phyloP scores from a whole-genome alignment of 1,139 yeast genomes.

The Saccharomyces hybrid region DNA sequence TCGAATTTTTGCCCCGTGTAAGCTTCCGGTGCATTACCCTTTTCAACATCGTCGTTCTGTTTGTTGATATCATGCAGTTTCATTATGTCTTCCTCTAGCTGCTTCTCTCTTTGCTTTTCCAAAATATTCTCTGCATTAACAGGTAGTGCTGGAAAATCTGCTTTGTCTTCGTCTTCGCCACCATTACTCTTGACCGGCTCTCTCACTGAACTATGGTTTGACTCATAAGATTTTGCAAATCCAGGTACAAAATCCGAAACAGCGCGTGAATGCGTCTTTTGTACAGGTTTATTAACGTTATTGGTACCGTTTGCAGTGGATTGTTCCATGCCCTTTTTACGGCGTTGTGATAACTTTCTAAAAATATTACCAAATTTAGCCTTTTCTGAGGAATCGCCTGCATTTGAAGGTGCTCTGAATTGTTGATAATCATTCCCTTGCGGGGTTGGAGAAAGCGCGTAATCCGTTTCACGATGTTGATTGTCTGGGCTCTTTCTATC shows the following conservation, averaged over 20 bases:
- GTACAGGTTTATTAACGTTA: conserved; percentile 4
- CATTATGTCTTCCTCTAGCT: conserved; percentile 14
- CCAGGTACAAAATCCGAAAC: conserved; percentile 33
- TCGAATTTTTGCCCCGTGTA: conserved; percentile 3
- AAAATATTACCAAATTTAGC: conserved; percentile 24
- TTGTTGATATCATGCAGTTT: conserved; percentile 6
- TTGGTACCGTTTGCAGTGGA: conserved; percentile 2
- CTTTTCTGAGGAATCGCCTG: conserved; percentile 12
- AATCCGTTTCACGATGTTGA: conserved; percentile 13
- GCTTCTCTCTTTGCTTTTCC: conserved; percentile 18
- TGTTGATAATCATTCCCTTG: conserved; percentile 15
- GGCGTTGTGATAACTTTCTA: conserved; percentile 26
- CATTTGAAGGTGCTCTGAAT: neutral
- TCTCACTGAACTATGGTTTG: neutral
- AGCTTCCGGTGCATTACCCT: conserved; percentile 1
- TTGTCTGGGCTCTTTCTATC: conserved; percentile 11
- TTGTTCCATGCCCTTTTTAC: conserved; percentile 12
- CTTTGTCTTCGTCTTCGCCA: neutral
- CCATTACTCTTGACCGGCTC: neutral
- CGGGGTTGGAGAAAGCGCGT: conserved; percentile 9
- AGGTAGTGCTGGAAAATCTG: conserved; percentile 24
- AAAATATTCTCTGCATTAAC: conserved; percentile 23
- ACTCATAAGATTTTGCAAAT: conserved; percentile 7
- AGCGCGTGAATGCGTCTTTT: conserved; percentile 32
- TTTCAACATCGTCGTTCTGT: neutral